Evolutionary conservation across 2,329 filamentous ascomycete species (phyloP).

Genomic region (Parastagonospora nodorum): DNA sequence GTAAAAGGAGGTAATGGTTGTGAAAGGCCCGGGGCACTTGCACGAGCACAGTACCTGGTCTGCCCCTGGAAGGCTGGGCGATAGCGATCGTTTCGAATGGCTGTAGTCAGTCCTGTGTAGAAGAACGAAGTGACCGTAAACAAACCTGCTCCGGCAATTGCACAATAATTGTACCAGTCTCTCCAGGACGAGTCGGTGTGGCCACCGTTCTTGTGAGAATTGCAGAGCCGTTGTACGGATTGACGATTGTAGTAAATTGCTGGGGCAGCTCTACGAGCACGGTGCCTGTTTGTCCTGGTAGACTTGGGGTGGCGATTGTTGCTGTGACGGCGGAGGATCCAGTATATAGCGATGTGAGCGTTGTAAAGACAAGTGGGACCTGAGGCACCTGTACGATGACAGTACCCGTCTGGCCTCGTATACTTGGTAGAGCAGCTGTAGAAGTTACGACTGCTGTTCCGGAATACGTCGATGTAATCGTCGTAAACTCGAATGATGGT

Average conservation of each 20-base stretch:
- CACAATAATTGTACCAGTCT: background rate
- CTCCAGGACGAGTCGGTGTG: background rate
- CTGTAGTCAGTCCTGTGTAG: no score
- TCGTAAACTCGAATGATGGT: background rate
- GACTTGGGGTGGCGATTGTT: background rate
- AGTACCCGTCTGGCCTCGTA: background rate
- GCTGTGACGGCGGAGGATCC: background rate
- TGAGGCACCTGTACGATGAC: background rate
- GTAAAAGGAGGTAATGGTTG: background rate
- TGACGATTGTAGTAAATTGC: background rate
- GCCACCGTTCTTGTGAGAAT: background rate
- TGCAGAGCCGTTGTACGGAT: background rate
- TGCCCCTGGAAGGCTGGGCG: no score
- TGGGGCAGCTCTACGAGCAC: background rate
- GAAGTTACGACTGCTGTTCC: background rate
- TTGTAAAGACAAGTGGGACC: no score
- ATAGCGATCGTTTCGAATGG: no score
- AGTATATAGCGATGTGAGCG: no score
- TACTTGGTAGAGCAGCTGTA: background rate
- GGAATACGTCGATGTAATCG: background rate
- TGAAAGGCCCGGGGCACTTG: background rate
- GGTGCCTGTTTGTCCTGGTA: slow-evolving; percentile 1
- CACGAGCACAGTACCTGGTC: no score
- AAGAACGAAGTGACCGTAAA: background rate
- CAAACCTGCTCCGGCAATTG: background rate